Percentiles rank a stretch among this genome's conserved stretches.
These are phyloP conservation scores for Neofusicoccum ribis DNA, from an alignment of 2,329 filamentous ascomycete species.

Conservation along the genomic window DNA sequence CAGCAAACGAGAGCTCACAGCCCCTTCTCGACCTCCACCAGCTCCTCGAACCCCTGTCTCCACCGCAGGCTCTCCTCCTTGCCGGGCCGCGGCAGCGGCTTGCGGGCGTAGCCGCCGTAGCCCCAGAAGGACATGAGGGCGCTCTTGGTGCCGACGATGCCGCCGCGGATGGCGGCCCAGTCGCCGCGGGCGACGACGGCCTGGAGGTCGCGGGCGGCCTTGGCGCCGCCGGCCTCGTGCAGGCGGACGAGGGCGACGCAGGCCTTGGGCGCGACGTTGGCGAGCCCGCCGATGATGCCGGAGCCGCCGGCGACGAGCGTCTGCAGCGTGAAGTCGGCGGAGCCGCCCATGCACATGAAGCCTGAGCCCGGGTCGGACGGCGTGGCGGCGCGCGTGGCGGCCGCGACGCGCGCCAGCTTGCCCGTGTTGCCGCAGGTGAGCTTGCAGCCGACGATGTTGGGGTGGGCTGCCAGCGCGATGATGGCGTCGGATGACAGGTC, in stretches of 20 bases:
- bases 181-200: conserved; percentile 66
- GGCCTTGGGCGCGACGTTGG: conserved; percentile 68
- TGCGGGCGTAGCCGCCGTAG: conserved; percentile 64
- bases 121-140: conserved; percentile 62
- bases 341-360: conserved; percentile 72
- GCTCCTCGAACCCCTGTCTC: conserved; percentile 46
- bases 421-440: conserved; percentile 71
- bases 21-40: conserved; percentile 44
- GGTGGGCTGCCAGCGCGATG: conserved; percentile 59
- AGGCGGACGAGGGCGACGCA: conserved; percentile 63
- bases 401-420: conserved; percentile 62
- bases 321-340: conserved; percentile 72
- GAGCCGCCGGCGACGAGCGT: conserved; percentile 68
- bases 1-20: conserved; percentile 12
- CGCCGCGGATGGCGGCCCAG: conserved; percentile 69
- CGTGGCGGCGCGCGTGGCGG: conserved; percentile 48
- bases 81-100: conserved; percentile 55
- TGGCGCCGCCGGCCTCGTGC: conserved; percentile 59
- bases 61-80: conserved; percentile 43
- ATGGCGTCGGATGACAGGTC: conserved; percentile 66
- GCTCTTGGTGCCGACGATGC: conserved; percentile 69
- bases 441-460: conserved; percentile 69
- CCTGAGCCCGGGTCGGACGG: conserved; percentile 43
- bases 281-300: conserved; percentile 70
- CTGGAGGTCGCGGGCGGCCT: conserved; percentile 65